phyloP scores from a whole-genome alignment of 2,329 filamentous ascomycete species.

The Westerdykella ornata region DNA sequence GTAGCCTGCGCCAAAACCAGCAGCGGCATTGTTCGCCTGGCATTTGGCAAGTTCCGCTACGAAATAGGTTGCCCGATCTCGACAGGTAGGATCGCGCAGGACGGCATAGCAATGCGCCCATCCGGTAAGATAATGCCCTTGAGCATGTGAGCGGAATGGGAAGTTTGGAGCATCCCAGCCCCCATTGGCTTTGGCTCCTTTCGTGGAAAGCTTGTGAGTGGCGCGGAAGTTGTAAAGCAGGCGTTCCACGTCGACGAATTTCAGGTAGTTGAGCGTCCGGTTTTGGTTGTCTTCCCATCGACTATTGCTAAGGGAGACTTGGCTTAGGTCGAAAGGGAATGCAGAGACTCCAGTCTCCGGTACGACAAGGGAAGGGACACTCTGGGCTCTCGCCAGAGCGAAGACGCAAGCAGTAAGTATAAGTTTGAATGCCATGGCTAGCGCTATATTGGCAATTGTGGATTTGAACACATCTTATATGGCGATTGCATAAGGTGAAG shows the following conservation, averaged over 20 bases:
- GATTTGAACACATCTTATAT: too few species aligned
- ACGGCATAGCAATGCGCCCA: conserved; percentile 47
- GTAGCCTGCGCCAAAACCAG: conserved; percentile 43
- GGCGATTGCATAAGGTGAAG: too few species aligned
- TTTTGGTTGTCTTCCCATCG: conserved; percentile 44
- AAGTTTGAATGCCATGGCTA: too few species aligned
- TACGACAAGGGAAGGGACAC: conserved; percentile 5
- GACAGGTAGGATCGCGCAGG: conserved; percentile 40
- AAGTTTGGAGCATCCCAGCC: conserved; percentile 52
- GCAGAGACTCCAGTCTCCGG: conserved; percentile 32
- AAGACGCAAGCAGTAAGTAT: too few species aligned
- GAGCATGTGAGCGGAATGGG: conserved; percentile 48
- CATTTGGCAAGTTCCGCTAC: conserved; percentile 46
- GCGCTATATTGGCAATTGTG: too few species aligned
- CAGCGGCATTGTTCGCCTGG: conserved; percentile 45
- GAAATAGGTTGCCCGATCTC: conserved; percentile 43
- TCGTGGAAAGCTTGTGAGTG: conserved; percentile 44
- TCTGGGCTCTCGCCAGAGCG: too few species aligned
- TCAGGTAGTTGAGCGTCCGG: conserved; percentile 45
- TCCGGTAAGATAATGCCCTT: conserved; percentile 48
- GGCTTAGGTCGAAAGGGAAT: conserved; percentile 38
- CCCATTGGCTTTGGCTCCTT: conserved; percentile 42
- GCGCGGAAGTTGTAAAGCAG: conserved; percentile 46
- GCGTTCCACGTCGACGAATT: conserved; percentile 42
- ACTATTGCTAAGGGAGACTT: conserved; percentile 36